Evolutionary conservation across 805 yeast genomes (phyloP), one percentile per base, ranked within the genome.

Genomic region (Lipomyces sp.): DNA sequence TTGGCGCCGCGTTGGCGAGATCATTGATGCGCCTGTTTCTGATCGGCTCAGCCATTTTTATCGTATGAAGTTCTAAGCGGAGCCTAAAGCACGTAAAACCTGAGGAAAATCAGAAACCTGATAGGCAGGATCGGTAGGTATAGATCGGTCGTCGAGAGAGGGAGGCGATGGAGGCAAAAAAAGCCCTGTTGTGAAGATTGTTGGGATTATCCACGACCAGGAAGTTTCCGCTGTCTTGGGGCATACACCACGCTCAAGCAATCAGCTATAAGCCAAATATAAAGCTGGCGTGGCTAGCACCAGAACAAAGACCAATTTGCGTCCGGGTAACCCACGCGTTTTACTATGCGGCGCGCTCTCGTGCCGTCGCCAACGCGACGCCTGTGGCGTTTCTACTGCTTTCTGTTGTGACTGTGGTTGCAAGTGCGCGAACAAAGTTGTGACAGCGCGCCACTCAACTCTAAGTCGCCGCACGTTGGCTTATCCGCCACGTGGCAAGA

Each of bases 1-100:
- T 95, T 56, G 99, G 99, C 5, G 99, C 73, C n/a, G 71, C 98
- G 74, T 87, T 86, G 70, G 94, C 89, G 71, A 90, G 86, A 76
- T 90, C 91, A 76, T 89, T 89, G 64, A 84, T 76, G 62, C 82
- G 79, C 75, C 86, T 86, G 77, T 83, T 85, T 82, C 88, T 90
- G 79, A 92, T 92, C 53, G 97, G 97, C 79, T 89, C 94, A 59
- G 94, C 86, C 97, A 92, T 92, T 63, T 57, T 59, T 10, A 24
- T 10, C 24, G n/a, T 39, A 4, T 33, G 54, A 4, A 24, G 24
- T 24, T 39, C 29, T 24, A 33, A 11, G 50, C 13, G 60, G 45
- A 54, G 37, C 34, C n/a, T 18, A n/a, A 42, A 4, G 32, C 32
- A 30, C 55, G 24, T 18, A 53, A 32, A 51, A 18, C 24, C 32